Conservation (phyloP, 169 alveolate genomes). For the Toxoplasma gondii region DNA sequence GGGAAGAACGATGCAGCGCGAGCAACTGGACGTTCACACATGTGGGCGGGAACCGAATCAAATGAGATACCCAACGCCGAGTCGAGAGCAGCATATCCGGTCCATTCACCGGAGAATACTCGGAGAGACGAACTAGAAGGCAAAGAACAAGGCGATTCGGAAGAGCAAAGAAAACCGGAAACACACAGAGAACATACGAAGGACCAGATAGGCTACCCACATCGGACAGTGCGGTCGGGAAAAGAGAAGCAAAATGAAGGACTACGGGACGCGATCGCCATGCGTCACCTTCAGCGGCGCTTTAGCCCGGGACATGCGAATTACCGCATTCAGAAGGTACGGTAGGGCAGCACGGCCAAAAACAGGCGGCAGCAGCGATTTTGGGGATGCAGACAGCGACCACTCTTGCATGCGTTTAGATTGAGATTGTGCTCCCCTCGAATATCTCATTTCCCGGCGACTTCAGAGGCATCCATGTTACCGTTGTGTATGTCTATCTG, state of each 20-base stretch:
- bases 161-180: not conserved
- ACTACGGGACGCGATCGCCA: not conserved
- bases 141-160: not conserved
- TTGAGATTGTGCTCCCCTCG: too few relatives aligned
- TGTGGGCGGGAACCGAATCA: not conserved
- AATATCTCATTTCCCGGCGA: too few relatives aligned
- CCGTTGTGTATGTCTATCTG: too few relatives aligned
- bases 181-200: not conserved
- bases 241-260: not conserved
- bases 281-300: slow-evolving; percentile 44
- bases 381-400: not conserved
- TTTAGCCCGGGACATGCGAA: slow-evolving; percentile 31
- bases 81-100: not conserved
- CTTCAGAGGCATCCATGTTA: too few relatives aligned
- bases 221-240: not conserved
- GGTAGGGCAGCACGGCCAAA: not conserved
- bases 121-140: not conserved
- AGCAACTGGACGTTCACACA: not conserved
- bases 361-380: not conserved
- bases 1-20: not conserved
- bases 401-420: not conserved
- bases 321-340: slow-evolving; percentile 28
- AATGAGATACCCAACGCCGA: not conserved
- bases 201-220: not conserved
- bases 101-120: not conserved